Conservation (phyloP, 371 early-diverging fungal species). For the Phascolomyces articulosus region DNA sequence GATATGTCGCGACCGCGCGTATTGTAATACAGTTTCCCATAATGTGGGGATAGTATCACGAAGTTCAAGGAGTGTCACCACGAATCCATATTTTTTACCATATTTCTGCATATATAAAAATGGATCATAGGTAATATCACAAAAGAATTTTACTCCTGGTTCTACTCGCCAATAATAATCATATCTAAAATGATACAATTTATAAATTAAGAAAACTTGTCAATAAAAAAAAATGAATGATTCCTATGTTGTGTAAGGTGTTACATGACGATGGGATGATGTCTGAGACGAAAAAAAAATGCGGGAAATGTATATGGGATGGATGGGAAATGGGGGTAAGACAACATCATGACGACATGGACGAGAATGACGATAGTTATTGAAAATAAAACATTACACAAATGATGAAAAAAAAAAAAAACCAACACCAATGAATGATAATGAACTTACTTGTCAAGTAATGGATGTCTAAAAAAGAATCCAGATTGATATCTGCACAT, state of each 20-base stretch:
- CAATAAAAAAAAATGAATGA: no score
- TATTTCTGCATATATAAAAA: conserved; percentile 78
- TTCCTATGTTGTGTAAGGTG: no score
- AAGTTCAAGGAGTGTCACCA: conserved; percentile 74
- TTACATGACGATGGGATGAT: no score
- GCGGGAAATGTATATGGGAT: no score
- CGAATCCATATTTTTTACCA: conserved; percentile 79
- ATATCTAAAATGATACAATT: conserved; percentile 64
- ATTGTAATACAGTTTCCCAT: conserved; percentile 62
- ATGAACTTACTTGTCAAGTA: conserved; percentile 71
- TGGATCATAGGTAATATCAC: conserved; percentile 86
- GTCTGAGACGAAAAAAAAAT: no score
- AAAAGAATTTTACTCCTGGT: conserved; percentile 80
- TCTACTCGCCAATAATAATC: conserved; percentile 94
- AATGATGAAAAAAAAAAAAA: no score
- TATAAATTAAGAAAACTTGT: no score
- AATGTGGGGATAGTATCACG: conserved; percentile 77
- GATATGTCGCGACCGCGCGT: conserved; percentile 51
- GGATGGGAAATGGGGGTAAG: not conserved
- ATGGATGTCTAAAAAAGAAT: conserved; percentile 84
- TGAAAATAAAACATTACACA: no score
- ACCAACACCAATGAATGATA: no score
- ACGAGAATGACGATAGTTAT: no score
- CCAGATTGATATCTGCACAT: conserved; percentile 89
- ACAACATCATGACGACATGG: no score